Conservation (phyloP, 208 protist genomes). For the Trypanosoma theileri region DNA sequence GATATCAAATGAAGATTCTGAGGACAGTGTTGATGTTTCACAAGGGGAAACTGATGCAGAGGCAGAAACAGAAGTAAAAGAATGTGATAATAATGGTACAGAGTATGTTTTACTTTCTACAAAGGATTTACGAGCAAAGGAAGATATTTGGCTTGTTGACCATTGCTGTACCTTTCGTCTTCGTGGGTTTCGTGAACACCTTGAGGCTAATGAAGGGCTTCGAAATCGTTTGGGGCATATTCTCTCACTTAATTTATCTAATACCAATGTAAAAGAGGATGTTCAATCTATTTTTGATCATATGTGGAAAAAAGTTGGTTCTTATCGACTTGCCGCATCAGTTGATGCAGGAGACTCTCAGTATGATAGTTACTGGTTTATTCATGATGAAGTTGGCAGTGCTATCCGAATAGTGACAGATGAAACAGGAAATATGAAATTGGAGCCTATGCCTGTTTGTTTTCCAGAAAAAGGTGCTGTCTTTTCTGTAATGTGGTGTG, state of each 20-base stretch:
- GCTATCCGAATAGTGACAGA: slow-evolving; percentile 34
- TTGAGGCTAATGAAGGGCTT: slow-evolving; percentile 35
- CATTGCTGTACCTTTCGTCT: slow-evolving; percentile 51
- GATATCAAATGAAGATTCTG: slow-evolving; percentile 17
- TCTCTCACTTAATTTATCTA: slow-evolving; percentile 21
- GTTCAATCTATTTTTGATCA: slow-evolving; percentile 30
- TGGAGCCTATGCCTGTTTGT: slow-evolving; percentile 47
- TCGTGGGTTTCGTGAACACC: slow-evolving; percentile 32
- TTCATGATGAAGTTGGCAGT: slow-evolving; percentile 58
- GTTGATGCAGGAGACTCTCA: slow-evolving; percentile 19
- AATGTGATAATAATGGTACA: too few species aligned
- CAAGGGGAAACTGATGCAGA: slow-evolving; percentile 9
- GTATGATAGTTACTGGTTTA: slow-evolving; percentile 41
- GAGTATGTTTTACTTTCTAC: slow-evolving; percentile 45
- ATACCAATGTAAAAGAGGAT: slow-evolving; percentile 14
- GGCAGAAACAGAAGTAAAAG: neutral
- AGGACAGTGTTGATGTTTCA: slow-evolving; percentile 4
- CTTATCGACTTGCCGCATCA: slow-evolving; percentile 32
- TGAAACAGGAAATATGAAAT: slow-evolving; percentile 37
- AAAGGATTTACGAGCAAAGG: slow-evolving; percentile 31
- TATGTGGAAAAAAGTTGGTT: slow-evolving; percentile 42
- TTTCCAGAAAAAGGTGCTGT: slow-evolving; percentile 44
- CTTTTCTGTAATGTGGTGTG: slow-evolving; percentile 54
- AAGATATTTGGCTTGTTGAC: slow-evolving; percentile 61
- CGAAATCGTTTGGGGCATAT: slow-evolving; percentile 36